Percentiles rank a stretch among this genome's conserved stretches.
phyloP scores from a whole-genome alignment of 2,329 filamentous ascomycete genomes.

The Botrytis byssoidea region DNA sequence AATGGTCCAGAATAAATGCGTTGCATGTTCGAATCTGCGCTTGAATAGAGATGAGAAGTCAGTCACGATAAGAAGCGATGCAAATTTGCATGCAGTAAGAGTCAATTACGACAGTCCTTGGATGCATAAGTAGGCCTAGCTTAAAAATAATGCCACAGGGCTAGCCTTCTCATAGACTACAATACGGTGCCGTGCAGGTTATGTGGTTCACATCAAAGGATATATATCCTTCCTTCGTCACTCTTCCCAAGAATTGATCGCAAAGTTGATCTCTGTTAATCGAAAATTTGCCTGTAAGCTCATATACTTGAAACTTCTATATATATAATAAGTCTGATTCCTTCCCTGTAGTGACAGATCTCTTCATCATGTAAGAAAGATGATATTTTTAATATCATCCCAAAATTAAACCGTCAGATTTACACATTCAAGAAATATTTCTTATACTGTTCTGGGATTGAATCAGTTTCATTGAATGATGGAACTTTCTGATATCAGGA shows the following conservation, averaged over 20 bases:
- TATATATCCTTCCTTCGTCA: neutral
- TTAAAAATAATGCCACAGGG: accelerated
- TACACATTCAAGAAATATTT: neutral
- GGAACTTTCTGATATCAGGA: neutral
- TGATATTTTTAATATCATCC: neutral
- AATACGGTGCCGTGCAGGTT: neutral
- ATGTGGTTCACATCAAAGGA: neutral
- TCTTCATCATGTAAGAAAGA: neutral
- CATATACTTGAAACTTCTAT: neutral
- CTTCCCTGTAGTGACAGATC: neutral
- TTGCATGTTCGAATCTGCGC: neutral
- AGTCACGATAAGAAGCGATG: neutral
- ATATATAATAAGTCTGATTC: accelerated
- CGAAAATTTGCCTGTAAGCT: neutral
- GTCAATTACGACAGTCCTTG: neutral
- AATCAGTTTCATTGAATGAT: neutral
- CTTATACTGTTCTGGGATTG: neutral
- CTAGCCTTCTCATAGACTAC: neutral
- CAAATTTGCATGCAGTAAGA: neutral
- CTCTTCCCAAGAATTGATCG: neutral
- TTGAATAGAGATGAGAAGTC: neutral
- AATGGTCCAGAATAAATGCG: neutral
- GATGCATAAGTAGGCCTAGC: no score
- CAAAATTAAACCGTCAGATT: neutral
- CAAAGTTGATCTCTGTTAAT: neutral